phyloP scores from a whole-genome alignment of 495 filamentous ascomycete species.

The Alectoria sarmentosa region DNA sequence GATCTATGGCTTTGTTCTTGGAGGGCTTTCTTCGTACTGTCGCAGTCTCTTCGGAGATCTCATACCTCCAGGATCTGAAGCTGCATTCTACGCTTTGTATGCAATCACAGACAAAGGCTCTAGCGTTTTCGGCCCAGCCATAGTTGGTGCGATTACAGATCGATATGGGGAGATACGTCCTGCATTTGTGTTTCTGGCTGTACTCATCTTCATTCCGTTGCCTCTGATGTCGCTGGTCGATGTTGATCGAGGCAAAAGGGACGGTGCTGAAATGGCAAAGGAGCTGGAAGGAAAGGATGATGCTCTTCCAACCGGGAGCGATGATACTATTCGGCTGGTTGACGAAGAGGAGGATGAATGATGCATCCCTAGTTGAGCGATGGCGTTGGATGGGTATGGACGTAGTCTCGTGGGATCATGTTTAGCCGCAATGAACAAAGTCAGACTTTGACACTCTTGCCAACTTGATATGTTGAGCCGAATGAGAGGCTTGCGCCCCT shows the following conservation, averaged over 20 bases:
- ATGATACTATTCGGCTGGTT: constrained; percentile 15
- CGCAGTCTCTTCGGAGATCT: constrained; percentile 88
- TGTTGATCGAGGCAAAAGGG: constrained; percentile 79
- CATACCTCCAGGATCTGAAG: constrained; percentile 88
- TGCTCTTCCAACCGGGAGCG: not conserved
- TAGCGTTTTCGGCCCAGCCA: constrained; percentile 86
- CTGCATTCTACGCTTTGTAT: constrained; percentile 93
- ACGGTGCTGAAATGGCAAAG: constrained; percentile 63
- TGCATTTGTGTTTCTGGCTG: constrained; percentile 86
- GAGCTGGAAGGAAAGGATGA: constrained; percentile 46
- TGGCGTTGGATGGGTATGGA: not conserved
- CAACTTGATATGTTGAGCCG: not conserved
- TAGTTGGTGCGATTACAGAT: constrained; percentile 90
- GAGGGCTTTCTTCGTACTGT: constrained; percentile 88
- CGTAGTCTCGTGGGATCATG: not conserved
- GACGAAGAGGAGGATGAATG: constrained; percentile 19
- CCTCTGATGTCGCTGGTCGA: constrained; percentile 80
- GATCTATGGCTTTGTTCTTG: constrained; percentile 89
- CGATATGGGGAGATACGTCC: constrained; percentile 83
- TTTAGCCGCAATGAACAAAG: not conserved
- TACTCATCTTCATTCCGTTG: constrained; percentile 72
- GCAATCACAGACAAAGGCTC: constrained; percentile 97
- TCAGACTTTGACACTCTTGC: not conserved
- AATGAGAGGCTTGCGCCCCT: not conserved
- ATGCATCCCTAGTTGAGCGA: not conserved